Conservation (phyloP, 2,329 filamentous ascomycete species). For the Nigrospora oryzae region DNA sequence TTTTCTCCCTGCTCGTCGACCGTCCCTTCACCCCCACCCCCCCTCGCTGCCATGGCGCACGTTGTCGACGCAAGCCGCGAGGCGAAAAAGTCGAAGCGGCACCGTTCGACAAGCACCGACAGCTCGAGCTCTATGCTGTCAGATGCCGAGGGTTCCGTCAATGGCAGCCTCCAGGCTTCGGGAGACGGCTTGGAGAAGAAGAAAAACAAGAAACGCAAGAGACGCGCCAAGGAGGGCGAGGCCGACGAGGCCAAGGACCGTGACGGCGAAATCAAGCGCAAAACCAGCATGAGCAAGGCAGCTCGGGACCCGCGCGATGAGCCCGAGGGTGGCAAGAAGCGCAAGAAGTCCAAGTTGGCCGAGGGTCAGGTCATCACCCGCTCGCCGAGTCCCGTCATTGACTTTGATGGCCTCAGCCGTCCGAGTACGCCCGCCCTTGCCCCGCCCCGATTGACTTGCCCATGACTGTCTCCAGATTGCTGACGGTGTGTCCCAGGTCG, state of each 20-base stretch:
- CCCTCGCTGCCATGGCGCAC: conserved; percentile 17
- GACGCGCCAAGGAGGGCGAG: conserved; percentile 18
- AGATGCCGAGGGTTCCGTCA: conserved; percentile 21
- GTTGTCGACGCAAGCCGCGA: conserved; percentile 9
- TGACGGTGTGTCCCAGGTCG: conserved; percentile 30
- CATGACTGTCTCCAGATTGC: not conserved
- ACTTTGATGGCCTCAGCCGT: conserved; percentile 53
- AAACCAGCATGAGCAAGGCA: conserved; percentile 49
- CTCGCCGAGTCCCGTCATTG: conserved; percentile 49
- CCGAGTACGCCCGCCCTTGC: conserved; percentile 34
- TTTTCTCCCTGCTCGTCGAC: too few relatives aligned
- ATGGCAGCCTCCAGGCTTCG: conserved; percentile 10
- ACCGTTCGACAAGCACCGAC: conserved; percentile 10
- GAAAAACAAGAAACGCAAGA: conserved; percentile 18
- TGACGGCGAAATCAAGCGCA: conserved; percentile 23
- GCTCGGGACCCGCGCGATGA: conserved; percentile 53
- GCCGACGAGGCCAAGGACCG: conserved; percentile 9
- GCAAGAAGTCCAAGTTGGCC: conserved; percentile 23
- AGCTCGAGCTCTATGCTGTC: conserved; percentile 9
- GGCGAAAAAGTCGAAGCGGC: conserved; percentile 7
- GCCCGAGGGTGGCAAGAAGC: conserved; percentile 26
- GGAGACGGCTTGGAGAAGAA: conserved; percentile 20
- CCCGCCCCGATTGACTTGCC: not conserved
- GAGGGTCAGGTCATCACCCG: conserved; percentile 24
- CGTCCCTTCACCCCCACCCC: too few relatives aligned